These are phyloP conservation scores for Sporothrix mexicana DNA, from an alignment of 2,329 filamentous ascomycete genomes.

Conservation along the genomic window DNA sequence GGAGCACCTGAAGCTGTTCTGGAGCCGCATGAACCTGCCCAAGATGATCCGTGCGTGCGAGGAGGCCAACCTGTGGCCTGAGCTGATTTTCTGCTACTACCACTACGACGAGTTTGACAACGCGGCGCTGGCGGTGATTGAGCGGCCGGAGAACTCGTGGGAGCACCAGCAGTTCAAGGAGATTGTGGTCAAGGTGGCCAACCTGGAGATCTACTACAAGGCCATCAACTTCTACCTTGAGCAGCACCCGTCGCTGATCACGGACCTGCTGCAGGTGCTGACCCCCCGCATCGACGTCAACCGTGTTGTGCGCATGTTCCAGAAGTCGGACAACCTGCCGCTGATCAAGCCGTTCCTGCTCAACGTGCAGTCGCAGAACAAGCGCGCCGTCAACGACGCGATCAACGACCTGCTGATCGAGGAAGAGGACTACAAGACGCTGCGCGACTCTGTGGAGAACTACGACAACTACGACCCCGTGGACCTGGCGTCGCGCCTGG, in stretches of 20 bases:
- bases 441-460: constrained; percentile 96
- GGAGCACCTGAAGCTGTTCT: constrained; percentile 99
- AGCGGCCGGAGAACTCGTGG: constrained; percentile 96
- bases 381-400: constrained; percentile 95
- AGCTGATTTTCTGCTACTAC: constrained; percentile 96
- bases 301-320: constrained; percentile 98
- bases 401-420: constrained; percentile 98
- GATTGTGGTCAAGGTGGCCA: constrained; percentile 95
- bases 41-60: constrained; percentile 95
- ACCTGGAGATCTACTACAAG: constrained; percentile 98
- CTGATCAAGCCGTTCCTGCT: constrained; percentile 98
- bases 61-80: constrained; percentile 94
- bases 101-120: constrained; percentile 99
- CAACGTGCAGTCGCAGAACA: constrained; percentile 96
- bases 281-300: constrained; percentile 97
- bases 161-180: constrained; percentile 99
- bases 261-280: constrained; percentile 90
- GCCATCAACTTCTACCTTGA: constrained; percentile 96
- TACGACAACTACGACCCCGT: constrained; percentile 99
- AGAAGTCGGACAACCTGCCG: constrained; percentile 97
- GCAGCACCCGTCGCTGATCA: constrained; percentile 92
- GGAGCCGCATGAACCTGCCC: constrained; percentile 95
- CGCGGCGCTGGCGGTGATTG: constrained; percentile 95
- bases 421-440: constrained; percentile 98
- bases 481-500: constrained; percentile 86